phyloP scores from a whole-genome alignment of 768 basidiomycete species.

The Mycena sanguinolenta region DNA sequence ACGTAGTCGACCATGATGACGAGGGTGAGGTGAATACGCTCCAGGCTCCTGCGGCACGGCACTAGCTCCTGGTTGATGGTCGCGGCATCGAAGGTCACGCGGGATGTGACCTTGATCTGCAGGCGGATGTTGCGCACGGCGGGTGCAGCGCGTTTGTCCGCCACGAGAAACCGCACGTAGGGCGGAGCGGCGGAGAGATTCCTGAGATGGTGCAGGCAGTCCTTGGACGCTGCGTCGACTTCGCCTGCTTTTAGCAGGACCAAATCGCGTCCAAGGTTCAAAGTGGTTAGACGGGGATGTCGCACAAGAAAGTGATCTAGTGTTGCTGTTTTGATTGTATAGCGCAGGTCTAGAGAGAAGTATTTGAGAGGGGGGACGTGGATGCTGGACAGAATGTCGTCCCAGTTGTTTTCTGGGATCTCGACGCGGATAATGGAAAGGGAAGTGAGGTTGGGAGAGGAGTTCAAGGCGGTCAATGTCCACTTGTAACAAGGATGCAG shows the following conservation, averaged over 20 bases:
- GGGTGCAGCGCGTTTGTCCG: constrained; percentile 9
- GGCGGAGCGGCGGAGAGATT: constrained; percentile 14
- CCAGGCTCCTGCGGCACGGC: constrained; percentile 11
- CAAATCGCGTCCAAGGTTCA: constrained; percentile 26
- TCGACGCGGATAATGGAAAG: constrained; percentile 30
- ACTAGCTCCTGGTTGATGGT: constrained; percentile 20
- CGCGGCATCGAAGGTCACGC: constrained; percentile 10
- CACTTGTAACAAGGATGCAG: constrained; percentile 26
- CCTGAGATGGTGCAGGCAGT: constrained; percentile 7
- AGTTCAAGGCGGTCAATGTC: constrained; percentile 23
- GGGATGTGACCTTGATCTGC: constrained; percentile 20
- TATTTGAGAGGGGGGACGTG: constrained; percentile 19
- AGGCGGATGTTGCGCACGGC: constrained; percentile 22
- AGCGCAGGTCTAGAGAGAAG: constrained; percentile 23
- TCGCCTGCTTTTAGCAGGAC: background rate
- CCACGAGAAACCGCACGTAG: constrained; percentile 21
- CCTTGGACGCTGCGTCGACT: constrained; percentile 19
- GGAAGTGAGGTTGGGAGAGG: constrained; percentile 23
- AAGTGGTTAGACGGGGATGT: constrained; percentile 20
- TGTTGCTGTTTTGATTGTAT: constrained; percentile 3
- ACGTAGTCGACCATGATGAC: constrained; percentile 24
- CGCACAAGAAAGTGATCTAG: constrained; percentile 24
- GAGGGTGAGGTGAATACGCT: constrained; percentile 17
- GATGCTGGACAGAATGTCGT: constrained; percentile 17
- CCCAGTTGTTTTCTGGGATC: constrained; percentile 27